These are phyloP conservation scores for Vicia villosa DNA, from an alignment of 306 rosid species.

Conservation along the genomic window DNA sequence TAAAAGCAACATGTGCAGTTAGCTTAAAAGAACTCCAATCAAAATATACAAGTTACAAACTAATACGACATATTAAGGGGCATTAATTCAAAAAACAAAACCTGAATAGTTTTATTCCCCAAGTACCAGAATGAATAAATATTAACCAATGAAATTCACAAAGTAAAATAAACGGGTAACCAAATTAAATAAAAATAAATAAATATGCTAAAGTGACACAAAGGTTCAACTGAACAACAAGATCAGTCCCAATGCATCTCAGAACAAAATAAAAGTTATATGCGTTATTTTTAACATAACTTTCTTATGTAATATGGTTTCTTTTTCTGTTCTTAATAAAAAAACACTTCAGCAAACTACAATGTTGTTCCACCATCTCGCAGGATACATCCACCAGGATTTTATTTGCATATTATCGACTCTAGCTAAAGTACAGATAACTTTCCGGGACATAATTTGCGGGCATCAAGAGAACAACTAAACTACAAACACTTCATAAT, in stretches of 20 bases:
- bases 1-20: constrained; percentile 26
- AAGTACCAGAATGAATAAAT: background rate
- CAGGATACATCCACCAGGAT: constrained; percentile 1
- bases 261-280: background rate
- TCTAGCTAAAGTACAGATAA: constrained; percentile 13
- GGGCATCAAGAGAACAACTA: constrained; percentile 18
- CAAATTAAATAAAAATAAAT: background rate
- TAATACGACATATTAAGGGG: constrained; percentile 12
- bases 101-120: background rate
- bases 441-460: background rate
- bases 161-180: background rate
- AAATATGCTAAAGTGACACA: background rate
- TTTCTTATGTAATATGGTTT: background rate
- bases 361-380: constrained; percentile 19
- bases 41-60: constrained; percentile 27
- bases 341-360: constrained; percentile 14
- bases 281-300: background rate
- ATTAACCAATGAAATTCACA: background rate
- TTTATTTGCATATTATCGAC: constrained; percentile 16
- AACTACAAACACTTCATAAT: background rate
- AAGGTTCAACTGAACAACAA: constrained; percentile 22
- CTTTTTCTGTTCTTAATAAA: constrained; percentile 26
- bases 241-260: background rate
- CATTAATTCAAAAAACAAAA: constrained; percentile 16
- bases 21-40: constrained; percentile 33